Evolutionary conservation across 148 eudicot species (phyloP).

Genomic region (Chenopodium berlandieri): DNA sequence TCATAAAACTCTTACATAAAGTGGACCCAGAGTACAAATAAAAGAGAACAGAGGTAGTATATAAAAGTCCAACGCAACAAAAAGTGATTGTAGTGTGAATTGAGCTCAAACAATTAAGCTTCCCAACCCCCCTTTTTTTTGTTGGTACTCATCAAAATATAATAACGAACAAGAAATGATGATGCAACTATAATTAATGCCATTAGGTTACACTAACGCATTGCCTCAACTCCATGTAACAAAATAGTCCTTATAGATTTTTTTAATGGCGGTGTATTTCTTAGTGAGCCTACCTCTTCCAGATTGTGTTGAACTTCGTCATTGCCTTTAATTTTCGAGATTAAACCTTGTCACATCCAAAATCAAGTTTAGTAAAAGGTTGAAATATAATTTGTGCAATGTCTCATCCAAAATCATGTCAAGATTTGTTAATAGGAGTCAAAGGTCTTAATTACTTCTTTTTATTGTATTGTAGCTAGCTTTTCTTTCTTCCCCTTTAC

Average conservation of each 20-base stretch:
- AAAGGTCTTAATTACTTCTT: neutral
- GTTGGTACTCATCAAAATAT: too few species aligned
- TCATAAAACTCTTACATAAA: too few species aligned
- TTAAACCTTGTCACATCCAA: neutral
- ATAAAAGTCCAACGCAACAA: too few species aligned
- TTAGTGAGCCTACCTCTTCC: neutral
- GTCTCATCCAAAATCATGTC: neutral
- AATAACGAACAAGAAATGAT: too few species aligned
- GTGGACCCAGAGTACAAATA: too few species aligned
- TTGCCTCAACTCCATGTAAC: neutral
- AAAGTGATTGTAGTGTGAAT: too few species aligned
- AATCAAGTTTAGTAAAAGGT: neutral
- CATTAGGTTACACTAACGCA: neutral
- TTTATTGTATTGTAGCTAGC: neutral
- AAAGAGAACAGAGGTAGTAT: too few species aligned
- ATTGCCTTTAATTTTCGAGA: neutral
- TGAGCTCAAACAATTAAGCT: too few species aligned
- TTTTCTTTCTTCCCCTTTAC: neutral
- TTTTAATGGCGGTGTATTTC: neutral
- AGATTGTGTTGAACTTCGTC: neutral
- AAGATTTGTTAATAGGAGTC: neutral
- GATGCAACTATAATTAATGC: neutral
- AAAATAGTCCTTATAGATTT: neutral
- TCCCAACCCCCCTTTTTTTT: too few species aligned
- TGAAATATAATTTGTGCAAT: neutral